Conservation (phyloP, 2,329 filamentous ascomycete species). For the Fusarium sublunatum region DNA sequence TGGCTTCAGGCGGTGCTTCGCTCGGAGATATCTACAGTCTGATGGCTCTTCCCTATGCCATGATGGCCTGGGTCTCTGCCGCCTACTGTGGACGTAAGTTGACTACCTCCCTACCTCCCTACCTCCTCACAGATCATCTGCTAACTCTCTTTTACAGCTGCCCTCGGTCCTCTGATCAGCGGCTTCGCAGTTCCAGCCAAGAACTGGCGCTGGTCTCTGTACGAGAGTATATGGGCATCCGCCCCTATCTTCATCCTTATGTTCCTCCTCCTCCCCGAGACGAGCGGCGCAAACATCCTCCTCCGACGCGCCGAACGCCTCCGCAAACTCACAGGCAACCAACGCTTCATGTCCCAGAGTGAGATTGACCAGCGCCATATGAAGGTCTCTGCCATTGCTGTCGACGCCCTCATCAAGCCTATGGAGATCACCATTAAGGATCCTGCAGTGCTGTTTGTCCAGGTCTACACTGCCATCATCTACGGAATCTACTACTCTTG, state of each 20-base stretch:
- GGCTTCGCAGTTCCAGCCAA: conserved; percentile 69
- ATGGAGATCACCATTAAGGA: conserved; percentile 70
- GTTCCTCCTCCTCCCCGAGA: conserved; percentile 74
- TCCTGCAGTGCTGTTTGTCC: conserved; percentile 70
- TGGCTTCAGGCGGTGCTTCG: conserved; percentile 68
- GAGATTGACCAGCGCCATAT: conserved; percentile 72
- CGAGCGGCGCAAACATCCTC: conserved; percentile 68
- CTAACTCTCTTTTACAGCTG: conserved; percentile 50
- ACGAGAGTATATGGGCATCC: conserved; percentile 72
- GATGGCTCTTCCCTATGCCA: conserved; percentile 66
- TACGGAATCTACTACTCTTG: conserved; percentile 72
- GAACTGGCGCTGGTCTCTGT: conserved; percentile 73
- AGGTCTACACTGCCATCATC: conserved; percentile 70
- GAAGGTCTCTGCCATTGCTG: conserved; percentile 58
- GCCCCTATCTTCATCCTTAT: conserved; percentile 69
- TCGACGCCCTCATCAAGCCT: conserved; percentile 71
- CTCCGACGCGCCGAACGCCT: conserved; percentile 70
- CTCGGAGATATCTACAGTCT: conserved; percentile 66
- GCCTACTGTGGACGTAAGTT: conserved; percentile 60
- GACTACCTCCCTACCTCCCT: not conserved
- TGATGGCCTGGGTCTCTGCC: conserved; percentile 68
- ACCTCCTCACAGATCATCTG: no score
- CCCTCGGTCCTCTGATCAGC: conserved; percentile 69
- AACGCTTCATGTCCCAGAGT: conserved; percentile 67
- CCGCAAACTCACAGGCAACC: conserved; percentile 68